phyloP scores from a whole-genome alignment of 495 filamentous ascomycete genomes.

The Cetradonia linearis region DNA sequence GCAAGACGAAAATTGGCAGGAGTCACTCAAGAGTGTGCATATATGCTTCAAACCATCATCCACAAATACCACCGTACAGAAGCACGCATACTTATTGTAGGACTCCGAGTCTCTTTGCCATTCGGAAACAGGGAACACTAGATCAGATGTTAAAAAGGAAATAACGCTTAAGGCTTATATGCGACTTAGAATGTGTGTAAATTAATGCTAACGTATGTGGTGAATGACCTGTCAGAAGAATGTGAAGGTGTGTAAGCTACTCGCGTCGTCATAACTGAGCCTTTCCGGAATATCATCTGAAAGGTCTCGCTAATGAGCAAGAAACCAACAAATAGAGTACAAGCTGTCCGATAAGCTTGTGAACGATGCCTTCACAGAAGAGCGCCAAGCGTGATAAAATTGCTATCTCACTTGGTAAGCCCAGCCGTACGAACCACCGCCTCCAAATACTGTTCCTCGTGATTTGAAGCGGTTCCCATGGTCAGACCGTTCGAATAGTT shows the following conservation, averaged over 20 bases:
- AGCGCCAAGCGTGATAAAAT: neutral
- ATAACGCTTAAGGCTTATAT: neutral
- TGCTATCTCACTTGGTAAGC: neutral
- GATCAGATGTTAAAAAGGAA: neutral
- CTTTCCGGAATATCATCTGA: neutral
- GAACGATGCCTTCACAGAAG: neutral
- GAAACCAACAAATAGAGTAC: neutral
- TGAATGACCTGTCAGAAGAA: neutral
- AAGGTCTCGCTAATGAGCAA: neutral
- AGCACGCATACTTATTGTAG: no score
- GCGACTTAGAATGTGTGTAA: neutral
- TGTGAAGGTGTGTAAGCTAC: neutral
- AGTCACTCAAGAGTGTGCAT: no score
- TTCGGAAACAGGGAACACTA: no score
- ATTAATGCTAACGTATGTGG: neutral
- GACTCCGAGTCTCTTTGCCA: no score
- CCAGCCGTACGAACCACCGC: neutral
- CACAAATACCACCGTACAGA: no score
- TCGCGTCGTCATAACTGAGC: neutral
- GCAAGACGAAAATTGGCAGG: no score
- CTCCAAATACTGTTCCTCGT: neutral
- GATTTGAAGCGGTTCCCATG: neutral
- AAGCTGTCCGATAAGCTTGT: neutral
- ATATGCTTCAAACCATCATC: no score
- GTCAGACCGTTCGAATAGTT: neutral